A percentile compares a stretch with the other conserved stretches of the same genome.
phyloP scores from a whole-genome alignment of 2,329 filamentous ascomycete genomes.

The Elsinoe fawcettii region DNA sequence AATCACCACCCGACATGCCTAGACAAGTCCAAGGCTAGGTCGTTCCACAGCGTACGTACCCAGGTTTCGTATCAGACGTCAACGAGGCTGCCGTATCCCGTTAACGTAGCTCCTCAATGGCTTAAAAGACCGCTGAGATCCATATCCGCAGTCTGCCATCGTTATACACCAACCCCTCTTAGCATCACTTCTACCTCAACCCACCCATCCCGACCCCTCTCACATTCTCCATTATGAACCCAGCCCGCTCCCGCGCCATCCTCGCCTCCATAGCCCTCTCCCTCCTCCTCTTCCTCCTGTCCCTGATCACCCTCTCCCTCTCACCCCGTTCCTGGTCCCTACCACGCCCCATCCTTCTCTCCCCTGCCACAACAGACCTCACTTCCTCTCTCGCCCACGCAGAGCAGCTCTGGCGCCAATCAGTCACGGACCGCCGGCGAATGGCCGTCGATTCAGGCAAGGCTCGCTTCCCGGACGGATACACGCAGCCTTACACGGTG shows the following conservation, averaged over 20 bases:
- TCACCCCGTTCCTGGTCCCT: not conserved
- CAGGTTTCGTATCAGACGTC: not conserved
- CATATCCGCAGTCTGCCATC: not conserved
- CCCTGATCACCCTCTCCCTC: not conserved
- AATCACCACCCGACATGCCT: not conserved
- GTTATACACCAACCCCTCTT: not conserved
- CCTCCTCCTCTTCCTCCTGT: not conserved
- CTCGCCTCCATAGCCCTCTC: conserved; percentile 4
- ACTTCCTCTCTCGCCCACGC: not conserved
- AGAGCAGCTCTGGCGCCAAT: conserved; percentile 1
- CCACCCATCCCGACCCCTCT: not conserved
- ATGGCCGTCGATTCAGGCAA: not conserved
- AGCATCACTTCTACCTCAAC: not conserved
- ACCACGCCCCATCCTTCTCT: not conserved
- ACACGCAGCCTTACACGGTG: conserved; percentile 17
- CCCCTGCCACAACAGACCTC: not conserved
- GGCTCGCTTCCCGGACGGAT: not conserved
- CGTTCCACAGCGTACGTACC: not conserved
- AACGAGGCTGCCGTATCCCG: not conserved
- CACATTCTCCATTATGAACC: not conserved
- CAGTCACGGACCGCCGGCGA: not conserved
- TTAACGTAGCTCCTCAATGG: not conserved
- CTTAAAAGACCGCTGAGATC: not conserved
- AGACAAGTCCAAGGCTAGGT: not conserved
- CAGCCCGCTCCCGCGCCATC: conserved; percentile 4